Percentiles rank a stretch among this genome's conserved stretches.
These are phyloP conservation scores for Lineolata rhizophorae DNA, from an alignment of 495 filamentous ascomycete genomes.

Conservation along the genomic window DNA sequence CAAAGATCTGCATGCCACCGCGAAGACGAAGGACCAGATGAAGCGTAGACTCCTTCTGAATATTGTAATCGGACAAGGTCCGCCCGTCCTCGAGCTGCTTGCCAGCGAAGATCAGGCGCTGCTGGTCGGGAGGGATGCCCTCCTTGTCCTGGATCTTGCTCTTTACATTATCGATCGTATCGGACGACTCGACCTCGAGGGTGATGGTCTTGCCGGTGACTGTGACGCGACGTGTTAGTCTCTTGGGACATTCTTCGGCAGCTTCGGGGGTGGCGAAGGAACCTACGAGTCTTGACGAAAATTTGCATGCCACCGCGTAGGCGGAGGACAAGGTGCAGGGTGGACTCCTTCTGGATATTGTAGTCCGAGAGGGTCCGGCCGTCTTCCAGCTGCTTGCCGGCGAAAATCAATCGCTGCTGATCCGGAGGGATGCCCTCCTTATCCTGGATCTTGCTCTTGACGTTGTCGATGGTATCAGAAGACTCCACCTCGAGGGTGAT, in stretches of 20 bases:
- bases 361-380: constrained; percentile 92
- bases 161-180: constrained; percentile 94
- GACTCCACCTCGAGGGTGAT: constrained; percentile 99
- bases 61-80: constrained; percentile 52
- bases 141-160: constrained; percentile 63
- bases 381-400: constrained; percentile 94
- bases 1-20: constrained; percentile 58
- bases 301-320: constrained; percentile 99
- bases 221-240: no score
- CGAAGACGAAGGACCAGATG: constrained; percentile 49
- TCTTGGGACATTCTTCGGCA: no score
- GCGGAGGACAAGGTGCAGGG: constrained; percentile 86
- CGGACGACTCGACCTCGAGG: constrained; percentile 85
- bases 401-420: constrained; percentile 96
- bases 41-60: constrained; percentile 50
- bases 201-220: constrained; percentile 97
- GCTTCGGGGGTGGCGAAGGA: constrained; percentile 25
- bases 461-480: constrained; percentile 95
- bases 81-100: constrained; percentile 55
- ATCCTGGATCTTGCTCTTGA: constrained; percentile 97
- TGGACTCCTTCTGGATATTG: constrained; percentile 97
- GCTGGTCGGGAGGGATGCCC: constrained; percentile 57
- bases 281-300: constrained; percentile 39
- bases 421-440: constrained; percentile 98
- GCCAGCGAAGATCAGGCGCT: constrained; percentile 51